Percentiles rank a stretch among this genome's conserved stretches.
These are phyloP conservation scores for Debaryomyces robertsiae DNA, from an alignment of 1,139 yeast species.

Conservation along the genomic window DNA sequence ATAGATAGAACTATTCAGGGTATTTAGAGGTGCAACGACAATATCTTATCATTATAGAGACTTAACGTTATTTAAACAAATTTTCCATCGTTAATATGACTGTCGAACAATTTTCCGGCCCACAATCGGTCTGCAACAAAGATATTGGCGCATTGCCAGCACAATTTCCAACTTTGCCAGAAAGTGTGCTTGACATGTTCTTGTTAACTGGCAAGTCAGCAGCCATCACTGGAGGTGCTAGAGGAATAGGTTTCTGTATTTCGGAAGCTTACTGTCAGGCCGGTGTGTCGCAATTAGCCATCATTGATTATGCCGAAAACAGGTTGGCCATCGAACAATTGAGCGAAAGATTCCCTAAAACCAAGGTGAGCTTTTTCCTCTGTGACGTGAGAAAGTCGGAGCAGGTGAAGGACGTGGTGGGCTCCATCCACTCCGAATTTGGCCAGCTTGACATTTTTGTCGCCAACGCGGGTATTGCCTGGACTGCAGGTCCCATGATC, in stretches of 20 bases:
- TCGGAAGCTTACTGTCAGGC: conserved; percentile 51
- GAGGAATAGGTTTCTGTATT: conserved; percentile 49
- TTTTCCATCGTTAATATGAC: conserved; percentile 17
- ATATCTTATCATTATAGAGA: no score
- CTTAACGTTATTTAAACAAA: no score
- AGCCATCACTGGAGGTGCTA: conserved; percentile 47
- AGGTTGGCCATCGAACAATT: conserved; percentile 33
- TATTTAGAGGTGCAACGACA: no score
- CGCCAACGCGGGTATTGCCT: conserved; percentile 56
- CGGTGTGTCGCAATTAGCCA: conserved; percentile 44
- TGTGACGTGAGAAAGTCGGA: conserved; percentile 47
- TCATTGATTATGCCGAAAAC: conserved; percentile 43
- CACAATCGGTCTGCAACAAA: conserved; percentile 32
- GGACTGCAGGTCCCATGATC: conserved; percentile 42
- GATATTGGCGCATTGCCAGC: conserved; percentile 46
- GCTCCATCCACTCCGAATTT: conserved; percentile 35
- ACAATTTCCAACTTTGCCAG: conserved; percentile 34
- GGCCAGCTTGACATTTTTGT: conserved; percentile 51
- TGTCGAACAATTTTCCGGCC: conserved; percentile 18
- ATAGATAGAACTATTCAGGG: not conserved
- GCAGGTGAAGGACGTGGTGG: conserved; percentile 38
- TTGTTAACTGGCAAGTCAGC: conserved; percentile 41
- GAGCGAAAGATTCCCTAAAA: conserved; percentile 32
- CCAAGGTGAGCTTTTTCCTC: conserved; percentile 35
- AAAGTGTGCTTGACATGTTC: conserved; percentile 41